These are phyloP conservation scores for Onygenales sp. DNA, from an alignment of 2,329 filamentous ascomycete species.

Conservation along the genomic window DNA sequence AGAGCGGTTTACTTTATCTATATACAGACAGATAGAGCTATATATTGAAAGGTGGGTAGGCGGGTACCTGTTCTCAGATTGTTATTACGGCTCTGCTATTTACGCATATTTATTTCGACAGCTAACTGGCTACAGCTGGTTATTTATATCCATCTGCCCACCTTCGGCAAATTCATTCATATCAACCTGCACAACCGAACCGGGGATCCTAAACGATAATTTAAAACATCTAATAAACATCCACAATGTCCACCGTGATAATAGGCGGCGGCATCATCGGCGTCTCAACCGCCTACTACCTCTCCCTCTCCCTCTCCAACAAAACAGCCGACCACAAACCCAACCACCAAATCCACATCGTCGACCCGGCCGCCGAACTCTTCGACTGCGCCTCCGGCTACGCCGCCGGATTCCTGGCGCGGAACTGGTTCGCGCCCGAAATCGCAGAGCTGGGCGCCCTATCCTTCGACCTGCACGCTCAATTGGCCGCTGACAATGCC, in stretches of 20 bases:
- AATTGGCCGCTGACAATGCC: constrained; percentile 50
- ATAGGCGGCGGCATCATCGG: constrained; percentile 63
- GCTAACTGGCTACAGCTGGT: no score
- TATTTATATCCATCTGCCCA: no score
- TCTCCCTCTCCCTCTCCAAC: constrained; percentile 37
- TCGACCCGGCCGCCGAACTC: constrained; percentile 50
- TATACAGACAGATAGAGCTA: no score
- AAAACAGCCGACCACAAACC: constrained; percentile 9
- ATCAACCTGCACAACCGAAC: no score
- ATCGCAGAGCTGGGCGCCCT: constrained; percentile 52
- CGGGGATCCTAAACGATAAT: no score
- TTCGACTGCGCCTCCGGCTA: constrained; percentile 67
- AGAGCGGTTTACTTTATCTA: no score
- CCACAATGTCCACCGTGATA: constrained; percentile 51
- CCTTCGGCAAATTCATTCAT: no score
- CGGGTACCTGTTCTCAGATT: no score
- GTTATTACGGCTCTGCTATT: no score
- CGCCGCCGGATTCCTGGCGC: constrained; percentile 64
- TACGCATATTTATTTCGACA: no score
- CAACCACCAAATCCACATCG: constrained; percentile 41
- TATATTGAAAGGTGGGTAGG: no score
- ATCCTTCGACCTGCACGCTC: constrained; percentile 59
- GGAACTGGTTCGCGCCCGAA: constrained; percentile 58
- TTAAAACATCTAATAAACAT: background rate
- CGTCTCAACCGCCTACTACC: constrained; percentile 61